Percentiles rank a stretch among this genome's conserved stretches.
These are phyloP conservation scores for Colletotrichum phormii DNA, from an alignment of 2,329 filamentous ascomycete species.

Conservation along the genomic window DNA sequence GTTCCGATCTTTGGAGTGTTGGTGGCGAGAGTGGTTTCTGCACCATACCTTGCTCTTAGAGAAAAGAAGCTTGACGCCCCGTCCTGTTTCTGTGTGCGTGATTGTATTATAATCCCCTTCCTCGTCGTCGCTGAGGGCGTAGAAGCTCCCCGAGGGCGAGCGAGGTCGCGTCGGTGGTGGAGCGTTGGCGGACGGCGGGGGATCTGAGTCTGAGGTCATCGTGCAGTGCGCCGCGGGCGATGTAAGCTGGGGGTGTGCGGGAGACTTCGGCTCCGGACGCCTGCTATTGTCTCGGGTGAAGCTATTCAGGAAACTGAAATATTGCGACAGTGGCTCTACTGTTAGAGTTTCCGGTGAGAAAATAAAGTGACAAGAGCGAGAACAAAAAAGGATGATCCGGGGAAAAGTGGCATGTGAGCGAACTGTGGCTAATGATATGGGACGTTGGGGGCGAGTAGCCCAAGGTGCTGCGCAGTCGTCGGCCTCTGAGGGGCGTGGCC, in stretches of 20 bases:
- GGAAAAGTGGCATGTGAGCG: slow-evolving; percentile 28
- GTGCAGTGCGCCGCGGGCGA: slow-evolving; percentile 16
- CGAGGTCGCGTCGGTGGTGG: slow-evolving; percentile 52
- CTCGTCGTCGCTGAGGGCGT: slow-evolving; percentile 96
- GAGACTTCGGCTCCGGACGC: slow-evolving; percentile 12
- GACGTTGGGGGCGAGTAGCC: slow-evolving; percentile 15
- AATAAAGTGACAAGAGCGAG: background rate
- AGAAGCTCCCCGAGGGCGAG: slow-evolving; percentile 89
- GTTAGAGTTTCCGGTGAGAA: slow-evolving; percentile 1
- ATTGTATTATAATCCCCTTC: slow-evolving; percentile 97
- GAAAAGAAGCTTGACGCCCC: slow-evolving; percentile 92
- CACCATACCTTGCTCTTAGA: slow-evolving; percentile 90
- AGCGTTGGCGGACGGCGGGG: slow-evolving; percentile 31
- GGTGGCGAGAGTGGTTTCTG: slow-evolving; percentile 15
- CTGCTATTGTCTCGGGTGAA: slow-evolving; percentile 17
- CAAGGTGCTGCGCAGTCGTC: slow-evolving; percentile 4
- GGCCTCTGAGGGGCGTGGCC: slow-evolving; percentile 19
- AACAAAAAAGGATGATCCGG: background rate
- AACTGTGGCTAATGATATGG: slow-evolving; percentile 31
- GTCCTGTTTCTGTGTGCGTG: slow-evolving; percentile 79
- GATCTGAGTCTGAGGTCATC: slow-evolving; percentile 38
- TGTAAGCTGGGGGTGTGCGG: slow-evolving; percentile 11
- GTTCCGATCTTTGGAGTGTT: slow-evolving; percentile 4
- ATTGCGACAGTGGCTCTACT: slow-evolving; percentile 1
- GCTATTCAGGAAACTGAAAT: slow-evolving; percentile 8